Base-by-base conservation (phyloP, 805 yeast genomes). In the Torulaspora franciscae region DNA sequence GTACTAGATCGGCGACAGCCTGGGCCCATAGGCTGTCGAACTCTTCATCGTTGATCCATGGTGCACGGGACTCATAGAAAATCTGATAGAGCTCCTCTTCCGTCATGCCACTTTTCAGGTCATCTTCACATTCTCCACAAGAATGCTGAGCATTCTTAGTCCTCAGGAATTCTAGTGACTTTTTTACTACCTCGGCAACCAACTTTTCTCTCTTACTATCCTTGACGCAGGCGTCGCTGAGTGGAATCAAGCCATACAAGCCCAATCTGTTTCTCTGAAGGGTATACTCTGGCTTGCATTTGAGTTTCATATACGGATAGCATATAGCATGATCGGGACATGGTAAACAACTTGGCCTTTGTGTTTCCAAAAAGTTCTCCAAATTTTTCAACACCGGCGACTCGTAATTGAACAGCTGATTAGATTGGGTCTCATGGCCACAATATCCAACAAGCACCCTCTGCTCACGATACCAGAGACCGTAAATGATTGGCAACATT, bases 281-380 rank as follows among this genome's bases (percentile, higher is more conserved):
- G 11, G 83, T 81, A 42, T 74, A 69, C 45, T 83, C 95, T 36
- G 80, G 81, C 54, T 77, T 80, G 65, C 99, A 91, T 45, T 75
- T 79, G 7, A 85, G 57, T 41, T 73, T 69, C 55, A 84, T 69
- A 36, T 72, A 61, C 19, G 79, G 77, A 51, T 73, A 79, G 65
- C 98, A 91, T 30, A 77, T 70, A 0, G 90, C 93, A 65, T 90
- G 81, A 3, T 72, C 75, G 1, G 98, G 97, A 60, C 98, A 91
- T 22, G 76, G 76, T 3, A 76, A 66, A 67, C 99, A 91, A 0
- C 53, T 36, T 2, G 95, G 95, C 39, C 74, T 73, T 40, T 74
- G 60, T 0, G 58, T 46, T 39, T 75, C 76, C 45, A 84, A 62
- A 45, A 68, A 65, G 0, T 63, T 55, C 32, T 83, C 85, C 7